Evolutionary conservation across 2,329 filamentous ascomycete species (phyloP).

Genomic region (Fusarium verticillioides): DNA sequence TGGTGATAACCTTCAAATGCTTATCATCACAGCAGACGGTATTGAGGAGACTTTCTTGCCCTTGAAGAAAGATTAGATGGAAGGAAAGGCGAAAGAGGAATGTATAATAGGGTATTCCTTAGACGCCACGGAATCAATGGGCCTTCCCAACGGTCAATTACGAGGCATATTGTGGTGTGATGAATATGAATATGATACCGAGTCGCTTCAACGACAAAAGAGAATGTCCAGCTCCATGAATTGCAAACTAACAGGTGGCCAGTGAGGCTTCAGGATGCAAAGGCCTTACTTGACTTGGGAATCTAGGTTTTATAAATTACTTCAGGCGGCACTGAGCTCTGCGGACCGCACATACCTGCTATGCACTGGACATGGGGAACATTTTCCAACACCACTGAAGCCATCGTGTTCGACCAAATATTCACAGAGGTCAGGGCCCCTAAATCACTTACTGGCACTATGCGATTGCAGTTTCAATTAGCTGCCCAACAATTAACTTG

Average conservation of each 20-base stretch:
- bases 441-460: too few relatives aligned
- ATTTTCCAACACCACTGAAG: not conserved
- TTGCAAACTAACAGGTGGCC: not conserved
- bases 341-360: not conserved
- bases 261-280: not conserved
- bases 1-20: conserved; percentile 93
- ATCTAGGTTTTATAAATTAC: not conserved
- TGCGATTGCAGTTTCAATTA: not conserved
- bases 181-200: conserved; percentile 7
- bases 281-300: not conserved
- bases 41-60: conserved; percentile 86
- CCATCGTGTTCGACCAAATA: not conserved
- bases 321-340: not conserved
- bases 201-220: not conserved
- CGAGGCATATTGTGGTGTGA: not conserved
- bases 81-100: conserved; percentile 26
- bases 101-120: conserved; percentile 49
- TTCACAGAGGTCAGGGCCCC: not conserved
- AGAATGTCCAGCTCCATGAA: not conserved
- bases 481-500: not conserved
- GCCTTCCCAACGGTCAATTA: conserved; percentile 13
- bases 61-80: conserved; percentile 85
- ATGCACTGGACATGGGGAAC: not conserved
- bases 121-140: conserved; percentile 41
- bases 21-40: conserved; percentile 88